Conservation (phyloP, 169 alveolate species). For the Babesia ovis region DNA sequence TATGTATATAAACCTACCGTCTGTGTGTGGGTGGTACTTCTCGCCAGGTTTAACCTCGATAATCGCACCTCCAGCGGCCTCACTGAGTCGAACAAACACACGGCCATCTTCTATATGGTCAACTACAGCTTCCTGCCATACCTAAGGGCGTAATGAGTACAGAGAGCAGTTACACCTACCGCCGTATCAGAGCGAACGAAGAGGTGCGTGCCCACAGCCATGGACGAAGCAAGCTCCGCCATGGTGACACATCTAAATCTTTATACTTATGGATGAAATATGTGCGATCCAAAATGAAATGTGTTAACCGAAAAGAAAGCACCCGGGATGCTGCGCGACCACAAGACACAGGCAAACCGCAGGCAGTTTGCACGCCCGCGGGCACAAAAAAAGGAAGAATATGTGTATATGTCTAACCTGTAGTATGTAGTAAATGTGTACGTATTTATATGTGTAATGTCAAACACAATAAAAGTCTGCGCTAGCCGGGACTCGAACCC, state of each 20-base stretch:
- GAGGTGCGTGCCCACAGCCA: constrained; percentile 66
- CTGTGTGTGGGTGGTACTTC: constrained; percentile 59
- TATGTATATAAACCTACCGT: constrained; percentile 21
- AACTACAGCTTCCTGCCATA: constrained; percentile 65
- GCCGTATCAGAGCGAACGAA: constrained; percentile 58
- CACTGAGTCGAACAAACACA: constrained; percentile 43
- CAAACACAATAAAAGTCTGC: constrained; percentile 37
- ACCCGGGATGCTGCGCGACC: constrained; percentile 1
- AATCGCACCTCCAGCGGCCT: constrained; percentile 18
- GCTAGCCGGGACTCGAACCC: constrained; percentile 89
- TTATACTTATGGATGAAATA: not conserved
- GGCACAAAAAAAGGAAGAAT: not conserved
- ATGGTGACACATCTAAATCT: constrained; percentile 14
- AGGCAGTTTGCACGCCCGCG: not conserved
- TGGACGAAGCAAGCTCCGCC: constrained; percentile 43
- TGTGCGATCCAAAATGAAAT: not conserved
- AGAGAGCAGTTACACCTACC: constrained; percentile 25
- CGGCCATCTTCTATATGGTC: constrained; percentile 34
- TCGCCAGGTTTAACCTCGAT: constrained; percentile 40
- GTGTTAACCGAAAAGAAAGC: not conserved
- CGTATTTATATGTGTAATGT: not conserved
- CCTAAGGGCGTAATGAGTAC: constrained; percentile 16
- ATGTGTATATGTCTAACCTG: not conserved
- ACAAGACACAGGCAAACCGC: not conserved
- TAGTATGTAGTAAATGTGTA: not conserved